Base-by-base conservation (phyloP, 1,139 yeast species). In the Candida anutae region DNA sequence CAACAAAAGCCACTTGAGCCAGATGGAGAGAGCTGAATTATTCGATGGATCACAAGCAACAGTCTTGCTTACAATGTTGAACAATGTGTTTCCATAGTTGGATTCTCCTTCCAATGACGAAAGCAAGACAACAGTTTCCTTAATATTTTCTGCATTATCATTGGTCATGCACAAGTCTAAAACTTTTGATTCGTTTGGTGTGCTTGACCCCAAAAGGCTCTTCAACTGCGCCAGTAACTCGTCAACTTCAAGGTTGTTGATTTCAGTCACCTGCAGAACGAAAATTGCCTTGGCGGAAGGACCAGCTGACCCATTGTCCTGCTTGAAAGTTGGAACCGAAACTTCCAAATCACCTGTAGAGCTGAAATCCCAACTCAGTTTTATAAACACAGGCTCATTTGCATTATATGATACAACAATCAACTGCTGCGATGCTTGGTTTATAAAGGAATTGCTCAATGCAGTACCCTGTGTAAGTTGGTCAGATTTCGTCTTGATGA, bases 1-100 rank as follows among this genome's bases (percentile, higher is more conserved):
- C 17, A 71, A 46, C 22, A 72, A 48, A 8, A 70, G 34, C 69
- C 71, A 67, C 43, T 67, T 68, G 34, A 73, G 51, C 78, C 77
- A 73, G 11, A 62, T 30, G 4, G 64, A 54, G 22, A 60, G 44
- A 4, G 52, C 40, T 5, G 52, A 37, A 22, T 52, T 51, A 21
- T 50, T 50, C 4, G 64, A 49, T 5, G 67, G 58, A 26, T 54
- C 55, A 8, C 42, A 45, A 2, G 65, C 50, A 3, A 70, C 55
- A 16, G 48, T 52, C 3, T 49, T 35, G 15, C 64, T 45, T 12
- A 71, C 42, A 11, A 52, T 44, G 4, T 45, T 46, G 34, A 69
- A 65, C 15, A 73, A 43, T 11, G 35, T 35, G 19, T 44, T 39
- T 16, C 58, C 45, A 9, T 41, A 31, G 10, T 12, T 25, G 5